Evolutionary conservation across 768 basidiomycete species (phyloP).

Genomic region (Filobasidium floriforme): DNA sequence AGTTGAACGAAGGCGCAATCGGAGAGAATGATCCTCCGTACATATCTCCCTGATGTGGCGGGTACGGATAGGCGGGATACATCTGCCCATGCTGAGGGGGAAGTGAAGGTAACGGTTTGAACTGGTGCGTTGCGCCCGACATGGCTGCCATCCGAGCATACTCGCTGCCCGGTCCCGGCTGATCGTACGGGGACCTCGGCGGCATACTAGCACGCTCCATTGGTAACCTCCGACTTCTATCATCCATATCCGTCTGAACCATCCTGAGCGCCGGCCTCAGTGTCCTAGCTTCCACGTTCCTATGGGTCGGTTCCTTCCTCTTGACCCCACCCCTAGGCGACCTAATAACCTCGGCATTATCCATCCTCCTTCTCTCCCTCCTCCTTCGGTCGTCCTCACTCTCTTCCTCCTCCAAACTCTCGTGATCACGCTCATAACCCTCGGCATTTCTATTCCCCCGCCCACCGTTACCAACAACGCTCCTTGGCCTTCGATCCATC

Average conservation of each 20-base stretch:
- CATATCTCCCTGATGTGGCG: background rate
- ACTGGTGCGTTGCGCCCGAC: background rate
- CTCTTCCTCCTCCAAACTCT: background rate
- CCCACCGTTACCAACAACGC: background rate
- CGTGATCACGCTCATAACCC: background rate
- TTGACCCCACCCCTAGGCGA: background rate
- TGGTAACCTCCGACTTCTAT: too few species aligned
- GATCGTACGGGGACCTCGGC: background rate
- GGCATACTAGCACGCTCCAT: too few species aligned
- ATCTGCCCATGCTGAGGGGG: background rate
- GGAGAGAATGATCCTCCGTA: background rate
- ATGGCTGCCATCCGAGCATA: too few species aligned
- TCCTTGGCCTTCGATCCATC: background rate
- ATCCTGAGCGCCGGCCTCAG: slow-evolving; percentile 1
- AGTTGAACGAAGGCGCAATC: background rate
- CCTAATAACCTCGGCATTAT: slow-evolving; percentile 7
- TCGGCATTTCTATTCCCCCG: background rate
- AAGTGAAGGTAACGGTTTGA: slow-evolving; percentile 2
- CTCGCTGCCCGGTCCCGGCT: background rate
- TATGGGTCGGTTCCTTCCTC: background rate
- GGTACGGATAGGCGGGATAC: background rate
- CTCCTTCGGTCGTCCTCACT: background rate
- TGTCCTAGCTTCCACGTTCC: background rate
- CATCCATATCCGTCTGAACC: background rate
- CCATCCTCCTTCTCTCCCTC: slow-evolving; percentile 1